These are phyloP conservation scores for Hemileccinum impolitum DNA, from an alignment of 768 basidiomycete genomes.

Conservation along the genomic window DNA sequence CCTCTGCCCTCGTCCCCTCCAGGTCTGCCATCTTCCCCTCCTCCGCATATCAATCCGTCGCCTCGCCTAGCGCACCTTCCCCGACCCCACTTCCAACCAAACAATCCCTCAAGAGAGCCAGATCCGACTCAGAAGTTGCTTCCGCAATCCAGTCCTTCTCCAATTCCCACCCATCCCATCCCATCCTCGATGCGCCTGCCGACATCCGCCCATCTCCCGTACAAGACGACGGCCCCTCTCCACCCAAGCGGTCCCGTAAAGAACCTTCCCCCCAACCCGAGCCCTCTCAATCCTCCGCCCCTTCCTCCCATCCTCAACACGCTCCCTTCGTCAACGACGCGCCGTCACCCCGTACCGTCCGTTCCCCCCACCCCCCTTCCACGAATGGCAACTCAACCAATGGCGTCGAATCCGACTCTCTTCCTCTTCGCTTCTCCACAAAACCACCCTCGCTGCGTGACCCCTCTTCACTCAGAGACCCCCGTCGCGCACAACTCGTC, in stretches of 20 bases:
- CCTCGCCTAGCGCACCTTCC: conserved; percentile 50
- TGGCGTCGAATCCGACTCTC: conserved; percentile 41
- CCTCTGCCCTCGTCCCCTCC: conserved; percentile 51
- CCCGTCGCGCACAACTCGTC: conserved; percentile 59
- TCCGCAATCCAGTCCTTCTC: conserved; percentile 14
- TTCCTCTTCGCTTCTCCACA: conserved; percentile 61
- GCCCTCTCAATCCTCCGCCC: conserved; percentile 18
- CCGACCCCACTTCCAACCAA: conserved; percentile 49
- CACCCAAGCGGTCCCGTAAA: conserved; percentile 67
- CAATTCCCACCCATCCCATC: conserved; percentile 18
- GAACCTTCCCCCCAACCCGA: conserved; percentile 43
- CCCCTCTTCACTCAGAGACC: conserved; percentile 45
- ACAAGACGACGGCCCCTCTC: conserved; percentile 63
- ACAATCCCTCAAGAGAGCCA: conserved; percentile 54
- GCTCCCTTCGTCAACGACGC: conserved; percentile 32
- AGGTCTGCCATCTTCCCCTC: conserved; percentile 54
- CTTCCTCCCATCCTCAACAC: conserved; percentile 21
- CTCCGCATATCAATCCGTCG: conserved; percentile 43
- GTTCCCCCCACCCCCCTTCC: conserved; percentile 43
- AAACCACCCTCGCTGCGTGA: conserved; percentile 60
- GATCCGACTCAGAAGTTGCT: conserved; percentile 62
- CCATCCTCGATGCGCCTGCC: conserved; percentile 31
- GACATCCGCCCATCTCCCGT: conserved; percentile 47
- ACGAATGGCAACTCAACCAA: conserved; percentile 44
- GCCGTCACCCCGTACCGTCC: conserved; percentile 39